These are phyloP conservation scores for Stemphylium vesicarium DNA, from an alignment of 2,329 filamentous ascomycete genomes.

Conservation along the genomic window DNA sequence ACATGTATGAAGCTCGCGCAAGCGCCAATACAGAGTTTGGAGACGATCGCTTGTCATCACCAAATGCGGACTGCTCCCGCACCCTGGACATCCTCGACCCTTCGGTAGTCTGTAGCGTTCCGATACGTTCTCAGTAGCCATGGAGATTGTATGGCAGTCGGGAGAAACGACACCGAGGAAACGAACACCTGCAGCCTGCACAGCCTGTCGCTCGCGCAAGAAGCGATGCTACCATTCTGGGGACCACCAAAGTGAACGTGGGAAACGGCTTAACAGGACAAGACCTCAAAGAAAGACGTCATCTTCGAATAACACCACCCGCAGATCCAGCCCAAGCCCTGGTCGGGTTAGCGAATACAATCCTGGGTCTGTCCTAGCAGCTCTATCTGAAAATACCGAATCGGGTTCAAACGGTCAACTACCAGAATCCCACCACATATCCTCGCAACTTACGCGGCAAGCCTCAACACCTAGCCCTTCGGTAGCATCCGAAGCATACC, in stretches of 20 bases:
- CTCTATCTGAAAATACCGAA: slow-evolving; percentile 5
- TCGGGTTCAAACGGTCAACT: neutral
- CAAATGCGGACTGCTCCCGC: neutral
- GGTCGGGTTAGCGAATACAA: slow-evolving; percentile 12
- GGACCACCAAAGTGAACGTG: neutral
- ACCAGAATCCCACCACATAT: neutral
- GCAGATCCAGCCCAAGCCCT: neutral
- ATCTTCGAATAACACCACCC: neutral
- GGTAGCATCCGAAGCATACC: neutral
- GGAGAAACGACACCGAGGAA: neutral
- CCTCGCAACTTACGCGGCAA: neutral
- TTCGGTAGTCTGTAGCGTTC: no score
- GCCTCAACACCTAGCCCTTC: neutral
- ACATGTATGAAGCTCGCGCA: neutral
- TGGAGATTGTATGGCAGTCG: slow-evolving; percentile 8
- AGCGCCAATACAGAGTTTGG: neutral
- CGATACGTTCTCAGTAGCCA: neutral
- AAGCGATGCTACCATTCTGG: slow-evolving; percentile 5
- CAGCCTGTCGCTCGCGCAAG: slow-evolving; percentile 6
- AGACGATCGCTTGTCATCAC: neutral
- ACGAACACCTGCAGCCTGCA: slow-evolving; percentile 1
- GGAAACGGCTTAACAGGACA: neutral
- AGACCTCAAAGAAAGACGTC: neutral
- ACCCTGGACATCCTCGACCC: neutral
- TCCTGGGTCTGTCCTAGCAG: slow-evolving; percentile 4